Conservation (phyloP, 2,329 filamentous ascomycete genomes). For the Cladobotryum protrusum region DNA sequence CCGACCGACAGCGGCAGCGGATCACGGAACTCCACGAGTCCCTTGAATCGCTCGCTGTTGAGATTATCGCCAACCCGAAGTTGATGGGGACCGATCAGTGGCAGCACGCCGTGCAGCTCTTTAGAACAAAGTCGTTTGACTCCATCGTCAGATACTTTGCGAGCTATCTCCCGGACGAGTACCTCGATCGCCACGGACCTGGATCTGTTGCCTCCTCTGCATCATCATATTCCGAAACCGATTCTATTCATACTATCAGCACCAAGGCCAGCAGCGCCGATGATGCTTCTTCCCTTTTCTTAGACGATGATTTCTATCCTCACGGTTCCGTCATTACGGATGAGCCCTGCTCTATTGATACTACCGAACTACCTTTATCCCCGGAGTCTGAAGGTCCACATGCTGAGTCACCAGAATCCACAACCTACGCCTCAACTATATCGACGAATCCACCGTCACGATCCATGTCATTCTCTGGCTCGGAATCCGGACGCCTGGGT, state of each 20-base stretch:
- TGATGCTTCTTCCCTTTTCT: constrained; percentile 29
- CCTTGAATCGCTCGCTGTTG: constrained; percentile 51
- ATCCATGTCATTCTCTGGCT: constrained; percentile 47
- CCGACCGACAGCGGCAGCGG: constrained; percentile 47
- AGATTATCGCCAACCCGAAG: constrained; percentile 54
- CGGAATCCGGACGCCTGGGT: constrained; percentile 37
- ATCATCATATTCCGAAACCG: constrained; percentile 34
- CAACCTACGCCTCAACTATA: constrained; percentile 16
- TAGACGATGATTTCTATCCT: constrained; percentile 33
- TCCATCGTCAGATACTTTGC: constrained; percentile 55
- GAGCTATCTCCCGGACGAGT: constrained; percentile 50
- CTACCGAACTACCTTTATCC: constrained; percentile 23
- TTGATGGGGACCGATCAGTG: constrained; percentile 55
- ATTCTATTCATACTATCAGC: constrained; percentile 31
- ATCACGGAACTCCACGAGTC: constrained; percentile 49
- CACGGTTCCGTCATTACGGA: constrained; percentile 36
- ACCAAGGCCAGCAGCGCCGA: constrained; percentile 35
- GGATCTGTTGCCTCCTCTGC: constrained; percentile 26
- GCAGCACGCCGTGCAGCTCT: constrained; percentile 52
- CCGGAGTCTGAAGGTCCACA: constrained; percentile 45
- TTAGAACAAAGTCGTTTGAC: constrained; percentile 53
- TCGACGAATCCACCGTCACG: constrained; percentile 38
- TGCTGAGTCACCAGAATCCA: constrained; percentile 36
- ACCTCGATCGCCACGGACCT: constrained; percentile 35
- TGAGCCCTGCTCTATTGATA: constrained; percentile 32